Percentiles rank a stretch among this genome's conserved stretches.
These are phyloP conservation scores for Naganishia liquefaciens DNA, from an alignment of 1,284 basidiomycete genomes.

Conservation along the genomic window DNA sequence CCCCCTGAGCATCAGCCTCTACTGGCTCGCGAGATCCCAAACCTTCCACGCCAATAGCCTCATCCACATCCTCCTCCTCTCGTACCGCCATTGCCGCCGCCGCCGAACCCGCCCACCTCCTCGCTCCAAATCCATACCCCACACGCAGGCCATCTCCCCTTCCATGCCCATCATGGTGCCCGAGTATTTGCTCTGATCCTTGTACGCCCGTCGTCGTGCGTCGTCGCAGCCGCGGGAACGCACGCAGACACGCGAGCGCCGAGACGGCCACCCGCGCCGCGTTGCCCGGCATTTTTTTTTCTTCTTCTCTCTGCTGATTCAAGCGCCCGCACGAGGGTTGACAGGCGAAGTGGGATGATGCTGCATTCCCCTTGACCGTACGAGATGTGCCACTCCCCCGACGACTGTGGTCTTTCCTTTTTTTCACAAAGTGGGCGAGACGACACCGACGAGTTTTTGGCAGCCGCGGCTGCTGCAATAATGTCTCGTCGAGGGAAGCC, in stretches of 20 bases:
- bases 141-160: neutral
- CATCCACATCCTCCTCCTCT: slow-evolving; percentile 16
- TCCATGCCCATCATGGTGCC: neutral
- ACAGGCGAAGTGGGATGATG: neutral
- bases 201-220: neutral
- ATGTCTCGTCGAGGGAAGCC: too few species aligned
- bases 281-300: neutral
- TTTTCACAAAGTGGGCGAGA: too few species aligned
- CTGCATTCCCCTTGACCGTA: slow-evolving; percentile 6
- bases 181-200: too few species aligned
- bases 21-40: too few species aligned
- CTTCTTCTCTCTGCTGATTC: too few species aligned
- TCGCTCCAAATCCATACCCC: neutral
- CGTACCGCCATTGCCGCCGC: neutral
- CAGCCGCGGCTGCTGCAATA: too few species aligned
- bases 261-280: slow-evolving; percentile 7
- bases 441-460: too few species aligned
- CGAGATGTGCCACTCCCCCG: too few species aligned
- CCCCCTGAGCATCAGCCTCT: too few species aligned
- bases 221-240: slow-evolving; percentile 15
- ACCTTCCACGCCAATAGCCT: too few species aligned
- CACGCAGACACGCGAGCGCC: slow-evolving; percentile 13
- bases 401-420: too few species aligned
- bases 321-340: too few species aligned
- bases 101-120: slow-evolving; percentile 14